Percentiles rank a stretch among this genome's conserved stretches.
phyloP scores from a whole-genome alignment of 148 eudicot species.

The Vaccinium macrocarpon region DNA sequence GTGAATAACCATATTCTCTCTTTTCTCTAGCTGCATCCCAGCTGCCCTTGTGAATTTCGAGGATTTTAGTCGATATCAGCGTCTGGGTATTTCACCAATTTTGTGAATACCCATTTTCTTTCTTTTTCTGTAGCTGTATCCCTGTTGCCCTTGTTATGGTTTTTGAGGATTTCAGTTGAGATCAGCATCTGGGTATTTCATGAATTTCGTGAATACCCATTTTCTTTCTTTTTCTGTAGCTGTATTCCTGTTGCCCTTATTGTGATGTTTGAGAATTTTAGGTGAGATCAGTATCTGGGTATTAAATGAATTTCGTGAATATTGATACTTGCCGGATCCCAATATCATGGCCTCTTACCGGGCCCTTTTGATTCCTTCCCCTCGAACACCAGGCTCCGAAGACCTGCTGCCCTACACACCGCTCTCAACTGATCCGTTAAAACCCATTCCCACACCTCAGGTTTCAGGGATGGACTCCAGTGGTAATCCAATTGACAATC shows the following conservation, averaged over 20 bases:
- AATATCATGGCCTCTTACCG: conserved; percentile 52
- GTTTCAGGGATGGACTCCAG: conserved; percentile 41
- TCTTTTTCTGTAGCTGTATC: background rate
- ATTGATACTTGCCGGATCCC: conserved; percentile 42
- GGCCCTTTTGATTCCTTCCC: conserved; percentile 55
- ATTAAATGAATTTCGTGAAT: conserved; percentile 24
- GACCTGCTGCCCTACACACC: conserved; percentile 34
- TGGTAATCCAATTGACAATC: conserved; percentile 28
- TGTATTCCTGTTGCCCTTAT: background rate
- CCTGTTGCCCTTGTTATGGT: background rate
- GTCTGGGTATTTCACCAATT: background rate
- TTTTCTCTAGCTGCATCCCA: too few species aligned
- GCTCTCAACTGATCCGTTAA: conserved; percentile 32
- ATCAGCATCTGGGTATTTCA: background rate
- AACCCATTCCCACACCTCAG: conserved; percentile 22
- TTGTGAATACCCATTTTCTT: background rate
- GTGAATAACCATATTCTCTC: too few species aligned
- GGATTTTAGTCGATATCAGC: background rate
- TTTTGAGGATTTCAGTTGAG: background rate
- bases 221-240: background rate
- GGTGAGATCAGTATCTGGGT: conserved; percentile 30
- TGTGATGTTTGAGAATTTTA: conserved; percentile 13
- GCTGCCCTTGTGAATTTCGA: too few species aligned
- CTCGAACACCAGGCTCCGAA: conserved; percentile 34
- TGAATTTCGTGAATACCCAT: background rate